phyloP scores from a whole-genome alignment of 306 rosid genomes.

The Malus orientalis region DNA sequence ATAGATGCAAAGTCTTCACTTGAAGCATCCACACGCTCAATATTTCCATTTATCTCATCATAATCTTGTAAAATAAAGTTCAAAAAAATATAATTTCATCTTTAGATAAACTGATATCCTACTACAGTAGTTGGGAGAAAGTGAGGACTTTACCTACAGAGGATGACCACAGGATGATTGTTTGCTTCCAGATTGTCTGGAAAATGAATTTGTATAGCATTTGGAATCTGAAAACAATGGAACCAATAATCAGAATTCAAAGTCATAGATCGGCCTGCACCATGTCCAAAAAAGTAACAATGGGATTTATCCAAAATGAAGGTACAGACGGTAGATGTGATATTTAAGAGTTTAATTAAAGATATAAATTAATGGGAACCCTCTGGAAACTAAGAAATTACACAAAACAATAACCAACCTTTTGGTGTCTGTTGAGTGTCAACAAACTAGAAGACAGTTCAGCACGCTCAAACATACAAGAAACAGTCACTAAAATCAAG shows the following conservation, averaged over 20 bases:
- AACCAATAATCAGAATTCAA: not conserved
- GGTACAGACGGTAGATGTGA: no score
- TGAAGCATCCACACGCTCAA: not conserved
- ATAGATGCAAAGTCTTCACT: not conserved
- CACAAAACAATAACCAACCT: not conserved
- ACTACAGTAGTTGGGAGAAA: not conserved
- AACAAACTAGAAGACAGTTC: not conserved
- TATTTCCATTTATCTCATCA: not conserved
- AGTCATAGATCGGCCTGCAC: not conserved
- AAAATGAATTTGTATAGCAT: conserved; percentile 59
- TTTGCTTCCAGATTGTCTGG: conserved; percentile 55
- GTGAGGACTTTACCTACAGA: conserved; percentile 57
- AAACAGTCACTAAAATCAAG: not conserved
- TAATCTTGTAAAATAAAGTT: not conserved
- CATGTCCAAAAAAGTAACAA: not conserved
- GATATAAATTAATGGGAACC: not conserved
- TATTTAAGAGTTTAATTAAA: not conserved
- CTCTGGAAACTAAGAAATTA: not conserved
- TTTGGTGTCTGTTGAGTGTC: not conserved
- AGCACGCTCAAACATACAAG: not conserved
- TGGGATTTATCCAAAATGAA: not conserved
- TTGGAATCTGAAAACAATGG: conserved; percentile 60
- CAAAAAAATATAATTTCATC: not conserved
- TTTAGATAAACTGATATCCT: not conserved
- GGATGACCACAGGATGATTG: conserved; percentile 70